Conservation (phyloP, 176 grass and related monocot genomes). For the Typha latifolia region DNA sequence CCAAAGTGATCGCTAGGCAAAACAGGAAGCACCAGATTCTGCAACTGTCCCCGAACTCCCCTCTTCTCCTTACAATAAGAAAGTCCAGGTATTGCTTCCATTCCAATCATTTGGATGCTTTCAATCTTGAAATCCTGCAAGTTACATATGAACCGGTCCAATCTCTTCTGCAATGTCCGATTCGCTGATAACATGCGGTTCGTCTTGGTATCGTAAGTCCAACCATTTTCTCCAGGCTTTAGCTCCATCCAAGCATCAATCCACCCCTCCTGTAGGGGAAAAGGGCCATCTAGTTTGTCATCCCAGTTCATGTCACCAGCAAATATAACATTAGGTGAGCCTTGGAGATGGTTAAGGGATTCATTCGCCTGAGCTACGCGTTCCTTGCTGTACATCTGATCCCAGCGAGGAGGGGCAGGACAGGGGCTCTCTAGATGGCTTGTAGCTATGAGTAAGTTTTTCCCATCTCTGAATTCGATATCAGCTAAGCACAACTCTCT, state of each 20-base stretch:
- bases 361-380: slow-evolving; percentile 49
- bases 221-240: slow-evolving; percentile 56
- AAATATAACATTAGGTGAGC: slow-evolving; percentile 43
- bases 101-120: slow-evolving; percentile 77
- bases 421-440: slow-evolving; percentile 84
- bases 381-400: slow-evolving; percentile 80
- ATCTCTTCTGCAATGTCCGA: slow-evolving; percentile 58
- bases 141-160: slow-evolving; percentile 58
- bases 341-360: slow-evolving; percentile 37
- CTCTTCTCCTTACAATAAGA: slow-evolving; percentile 60
- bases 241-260: slow-evolving; percentile 57
- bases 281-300: slow-evolving; percentile 59
- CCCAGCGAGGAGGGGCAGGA: slow-evolving; percentile 65
- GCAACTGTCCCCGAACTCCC: slow-evolving; percentile 32
- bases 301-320: slow-evolving; percentile 94
- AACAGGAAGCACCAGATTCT: slow-evolving; percentile 46
- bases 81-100: slow-evolving; percentile 51
- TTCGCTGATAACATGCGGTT: slow-evolving; percentile 60
- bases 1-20: slow-evolving; percentile 84
- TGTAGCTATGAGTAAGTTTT: slow-evolving; percentile 40
- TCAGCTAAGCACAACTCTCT: slow-evolving; percentile 50
- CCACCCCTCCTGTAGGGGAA: slow-evolving; percentile 60
- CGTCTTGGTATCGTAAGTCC: slow-evolving; percentile 67
- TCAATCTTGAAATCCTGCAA: slow-evolving; percentile 47
- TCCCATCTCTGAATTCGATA: slow-evolving; percentile 12